phyloP scores from a whole-genome alignment of 805 yeast genomes.

The Yarrowia sp. region DNA sequence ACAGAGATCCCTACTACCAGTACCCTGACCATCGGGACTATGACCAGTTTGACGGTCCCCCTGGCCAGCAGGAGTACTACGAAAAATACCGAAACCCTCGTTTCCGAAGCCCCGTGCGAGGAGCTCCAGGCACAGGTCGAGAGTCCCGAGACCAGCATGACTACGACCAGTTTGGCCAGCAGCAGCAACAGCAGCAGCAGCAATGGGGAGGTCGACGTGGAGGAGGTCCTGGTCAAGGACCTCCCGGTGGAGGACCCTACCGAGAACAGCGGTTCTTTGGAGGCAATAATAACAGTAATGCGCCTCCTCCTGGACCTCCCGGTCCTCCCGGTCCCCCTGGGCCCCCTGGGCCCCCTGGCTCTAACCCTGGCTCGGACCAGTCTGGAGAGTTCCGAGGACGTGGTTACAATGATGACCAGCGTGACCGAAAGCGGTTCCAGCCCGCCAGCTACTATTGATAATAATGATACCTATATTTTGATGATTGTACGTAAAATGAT shows the following conservation, averaged over 20 bases:
- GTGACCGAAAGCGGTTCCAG: conserved; percentile 24
- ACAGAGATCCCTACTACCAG: conserved; percentile 25
- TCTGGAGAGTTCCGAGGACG: conserved; percentile 18
- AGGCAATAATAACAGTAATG: not conserved
- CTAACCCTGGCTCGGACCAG: not conserved
- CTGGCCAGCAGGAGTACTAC: conserved; percentile 12
- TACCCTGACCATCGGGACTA: conserved; percentile 19
- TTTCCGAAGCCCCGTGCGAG: conserved; percentile 23
- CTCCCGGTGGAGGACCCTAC: not conserved
- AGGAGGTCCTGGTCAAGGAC: not conserved
- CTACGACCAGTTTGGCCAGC: conserved; percentile 10
- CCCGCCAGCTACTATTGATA: conserved; percentile 26
- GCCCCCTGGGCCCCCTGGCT: conserved; percentile 17
- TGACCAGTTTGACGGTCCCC: conserved; percentile 24
- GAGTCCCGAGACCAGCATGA: conserved; percentile 13
- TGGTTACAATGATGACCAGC: conserved; percentile 13
- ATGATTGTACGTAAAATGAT: conserved; percentile 10
- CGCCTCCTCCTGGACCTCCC: not conserved
- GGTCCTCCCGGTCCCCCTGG: not conserved
- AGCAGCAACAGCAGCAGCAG: not conserved
- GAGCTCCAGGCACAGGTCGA: conserved; percentile 2
- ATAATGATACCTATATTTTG: conserved; percentile 11
- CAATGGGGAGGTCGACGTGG: conserved; percentile 2
- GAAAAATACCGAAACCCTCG: conserved; percentile 23
- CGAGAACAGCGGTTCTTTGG: conserved; percentile 22